Conservation (phyloP, 73 alveolate species). For the Uronychia setigera region DNA sequence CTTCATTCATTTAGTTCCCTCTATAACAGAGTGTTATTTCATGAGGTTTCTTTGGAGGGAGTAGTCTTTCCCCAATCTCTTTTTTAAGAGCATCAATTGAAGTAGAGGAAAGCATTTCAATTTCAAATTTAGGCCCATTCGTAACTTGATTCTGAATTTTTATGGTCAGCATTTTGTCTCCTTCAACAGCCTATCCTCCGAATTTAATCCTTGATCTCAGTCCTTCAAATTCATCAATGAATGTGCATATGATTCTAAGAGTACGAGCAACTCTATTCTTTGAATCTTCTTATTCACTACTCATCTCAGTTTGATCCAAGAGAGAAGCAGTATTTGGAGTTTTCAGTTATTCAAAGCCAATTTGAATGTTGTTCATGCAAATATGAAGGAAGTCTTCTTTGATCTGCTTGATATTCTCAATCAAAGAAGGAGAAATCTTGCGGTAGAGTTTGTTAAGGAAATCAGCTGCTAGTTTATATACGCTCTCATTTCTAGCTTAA, state of each 20-base stretch:
- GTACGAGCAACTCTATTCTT: conserved; percentile 61
- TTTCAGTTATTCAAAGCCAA: conserved; percentile 33
- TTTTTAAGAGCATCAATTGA: conserved; percentile 49
- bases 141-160: conserved; percentile 24
- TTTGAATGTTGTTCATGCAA: conserved; percentile 60
- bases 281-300: conserved; percentile 47
- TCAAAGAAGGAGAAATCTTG: conserved; percentile 59
- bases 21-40: conserved; percentile 33
- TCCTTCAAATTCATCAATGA: conserved; percentile 75
- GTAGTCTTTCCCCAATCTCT: conserved; percentile 22
- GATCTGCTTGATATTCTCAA: conserved; percentile 27
- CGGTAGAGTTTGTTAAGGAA: conserved; percentile 64
- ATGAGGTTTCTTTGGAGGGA: conserved; percentile 34
- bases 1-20: conserved; percentile 55
- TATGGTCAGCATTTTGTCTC: conserved; percentile 12
- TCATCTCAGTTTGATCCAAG: conserved; percentile 16
- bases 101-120: conserved; percentile 16
- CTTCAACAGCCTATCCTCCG: conserved; percentile 8
- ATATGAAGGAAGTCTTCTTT: conserved; percentile 63
- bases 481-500: conserved; percentile 52
- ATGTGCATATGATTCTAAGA: conserved; percentile 43
- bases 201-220: conserved; percentile 40
- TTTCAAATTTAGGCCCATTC: conserved; percentile 8
- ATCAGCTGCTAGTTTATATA: conserved; percentile 47
- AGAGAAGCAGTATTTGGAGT: neutral